Percentiles rank a stretch among this genome's conserved stretches.
Conservation (phyloP, 2,329 filamentous ascomycete species). For the Acephala macrosclerotiorum region DNA sequence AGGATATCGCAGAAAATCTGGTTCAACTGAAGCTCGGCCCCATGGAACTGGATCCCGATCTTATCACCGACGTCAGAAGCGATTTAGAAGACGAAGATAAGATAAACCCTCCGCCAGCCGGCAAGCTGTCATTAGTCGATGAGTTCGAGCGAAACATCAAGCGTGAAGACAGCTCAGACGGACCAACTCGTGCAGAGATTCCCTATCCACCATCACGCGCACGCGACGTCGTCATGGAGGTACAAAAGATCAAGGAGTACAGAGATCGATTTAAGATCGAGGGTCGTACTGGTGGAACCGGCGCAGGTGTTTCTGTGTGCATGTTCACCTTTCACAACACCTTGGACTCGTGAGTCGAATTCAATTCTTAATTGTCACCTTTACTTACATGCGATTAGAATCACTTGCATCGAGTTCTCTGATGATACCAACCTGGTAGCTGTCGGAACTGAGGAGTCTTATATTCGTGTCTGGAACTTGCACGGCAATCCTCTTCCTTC, state of each 20-base stretch:
- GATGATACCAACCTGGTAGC: constrained; percentile 88
- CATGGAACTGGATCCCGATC: constrained; percentile 81
- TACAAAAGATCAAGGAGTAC: constrained; percentile 92
- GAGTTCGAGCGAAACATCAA: constrained; percentile 91
- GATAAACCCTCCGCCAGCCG: constrained; percentile 74
- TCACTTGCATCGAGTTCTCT: constrained; percentile 96
- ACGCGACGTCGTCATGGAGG: constrained; percentile 91
- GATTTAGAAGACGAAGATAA: constrained; percentile 87
- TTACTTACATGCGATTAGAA: constrained; percentile 54
- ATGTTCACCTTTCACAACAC: constrained; percentile 99
- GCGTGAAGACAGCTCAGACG: constrained; percentile 87
- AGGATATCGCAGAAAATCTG: constrained; percentile 63
- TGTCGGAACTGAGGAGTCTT: constrained; percentile 90
- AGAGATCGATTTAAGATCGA: constrained; percentile 92
- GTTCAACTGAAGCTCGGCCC: constrained; percentile 77
- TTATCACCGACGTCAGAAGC: constrained; percentile 85
- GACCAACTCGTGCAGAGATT: constrained; percentile 77
- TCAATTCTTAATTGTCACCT: background rate
- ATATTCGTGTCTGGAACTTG: constrained; percentile 92
- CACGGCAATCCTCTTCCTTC: constrained; percentile 83
- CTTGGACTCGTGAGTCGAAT: constrained; percentile 77
- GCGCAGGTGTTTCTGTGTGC: constrained; percentile 84
- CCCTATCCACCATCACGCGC: constrained; percentile 89
- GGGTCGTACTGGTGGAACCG: constrained; percentile 81
- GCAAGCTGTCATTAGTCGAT: constrained; percentile 78